phyloP scores from a whole-genome alignment of 164 flowering plant species.

The Amborella trichopoda region DNA sequence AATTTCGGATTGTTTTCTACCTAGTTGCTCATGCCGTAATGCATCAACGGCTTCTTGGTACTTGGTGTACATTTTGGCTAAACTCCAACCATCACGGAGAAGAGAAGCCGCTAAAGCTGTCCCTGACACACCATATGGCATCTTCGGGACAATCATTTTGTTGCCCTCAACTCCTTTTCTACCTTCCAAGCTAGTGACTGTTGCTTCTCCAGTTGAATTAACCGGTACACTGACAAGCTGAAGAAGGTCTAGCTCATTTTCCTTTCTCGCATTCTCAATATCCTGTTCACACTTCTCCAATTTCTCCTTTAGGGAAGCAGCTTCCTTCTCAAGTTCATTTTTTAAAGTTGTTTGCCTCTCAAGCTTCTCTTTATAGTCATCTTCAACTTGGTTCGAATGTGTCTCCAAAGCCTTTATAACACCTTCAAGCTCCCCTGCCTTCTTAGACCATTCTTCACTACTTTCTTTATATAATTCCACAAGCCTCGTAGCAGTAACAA shows the following conservation, averaged over 20 bases:
- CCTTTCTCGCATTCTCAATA: conserved; percentile 42
- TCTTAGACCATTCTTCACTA: conserved; percentile 89
- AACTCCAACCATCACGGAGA: conserved; percentile 96
- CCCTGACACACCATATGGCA: conserved; percentile 81
- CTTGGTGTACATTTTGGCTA: conserved; percentile 86
- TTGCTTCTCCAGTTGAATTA: conserved; percentile 14
- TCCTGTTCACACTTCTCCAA: conserved; percentile 60
- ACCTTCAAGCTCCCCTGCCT: conserved; percentile 96
- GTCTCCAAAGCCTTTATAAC: conserved; percentile 92
- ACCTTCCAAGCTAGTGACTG: no score
- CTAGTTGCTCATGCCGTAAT: conserved; percentile 73
- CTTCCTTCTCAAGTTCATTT: conserved; percentile 57
- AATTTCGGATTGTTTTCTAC: conserved; percentile 70
- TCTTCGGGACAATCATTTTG: conserved; percentile 38
- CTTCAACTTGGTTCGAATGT: conserved; percentile 68
- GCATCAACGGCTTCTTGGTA: conserved; percentile 98
- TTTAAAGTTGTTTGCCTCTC: conserved; percentile 50
- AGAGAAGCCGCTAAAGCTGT: conserved; percentile 97
- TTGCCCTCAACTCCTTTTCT: not conserved
- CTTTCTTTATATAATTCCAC: conserved; percentile 89
- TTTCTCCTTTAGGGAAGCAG: conserved; percentile 46
- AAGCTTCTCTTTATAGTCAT: conserved; percentile 55
- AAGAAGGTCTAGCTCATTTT: conserved; percentile 42
- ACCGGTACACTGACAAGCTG: conserved; percentile 29
- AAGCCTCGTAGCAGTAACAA: conserved; percentile 61